phyloP scores from a whole-genome alignment of 2,329 filamentous ascomycete species.

The Exophiala dermatitidis region DNA sequence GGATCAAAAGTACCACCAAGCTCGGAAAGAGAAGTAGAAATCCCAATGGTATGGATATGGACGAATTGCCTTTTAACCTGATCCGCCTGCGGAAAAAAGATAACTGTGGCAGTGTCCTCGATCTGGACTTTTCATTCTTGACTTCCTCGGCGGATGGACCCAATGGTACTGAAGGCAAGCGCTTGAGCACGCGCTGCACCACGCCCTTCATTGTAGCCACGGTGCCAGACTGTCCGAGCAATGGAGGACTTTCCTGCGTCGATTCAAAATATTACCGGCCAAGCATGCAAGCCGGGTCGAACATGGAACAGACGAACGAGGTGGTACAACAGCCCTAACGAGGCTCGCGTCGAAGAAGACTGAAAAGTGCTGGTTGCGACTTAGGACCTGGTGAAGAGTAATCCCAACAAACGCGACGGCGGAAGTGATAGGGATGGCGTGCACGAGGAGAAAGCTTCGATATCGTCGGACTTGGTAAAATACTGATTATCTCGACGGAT shows the following conservation, averaged over 20 bases:
- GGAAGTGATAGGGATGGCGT: slow-evolving; percentile 16
- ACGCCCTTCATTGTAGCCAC: slow-evolving; percentile 40
- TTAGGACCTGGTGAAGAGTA: slow-evolving; percentile 1
- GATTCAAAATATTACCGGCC: slow-evolving; percentile 11
- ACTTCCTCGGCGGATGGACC: slow-evolving; percentile 42
- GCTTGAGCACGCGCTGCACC: slow-evolving; percentile 48
- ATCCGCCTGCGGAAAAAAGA: slow-evolving; percentile 81
- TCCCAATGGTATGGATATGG: slow-evolving; percentile 83
- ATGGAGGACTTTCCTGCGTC: slow-evolving; percentile 12
- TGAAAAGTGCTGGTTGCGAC: slow-evolving; percentile 1
- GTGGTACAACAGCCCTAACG: neutral
- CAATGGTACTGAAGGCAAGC: slow-evolving; percentile 42
- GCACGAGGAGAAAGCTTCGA: slow-evolving; percentile 2
- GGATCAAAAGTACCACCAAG: slow-evolving; percentile 82
- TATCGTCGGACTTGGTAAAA: slow-evolving; percentile 2
- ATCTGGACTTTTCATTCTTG: slow-evolving; percentile 36
- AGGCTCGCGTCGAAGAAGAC: neutral
- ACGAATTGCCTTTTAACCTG: slow-evolving; percentile 83
- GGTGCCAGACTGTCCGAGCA: slow-evolving; percentile 6
- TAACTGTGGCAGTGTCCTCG: slow-evolving; percentile 45
- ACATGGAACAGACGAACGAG: neutral
- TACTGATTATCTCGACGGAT: slow-evolving; percentile 15
- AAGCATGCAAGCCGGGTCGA: slow-evolving; percentile 15
- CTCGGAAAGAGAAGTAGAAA: slow-evolving; percentile 88
- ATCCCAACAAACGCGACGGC: slow-evolving; percentile 2